A percentile compares a stretch with the other conserved stretches of the same genome.
phyloP scores from a whole-genome alignment of 1,139 yeast genomes.

The Nakaseomyces kungkrabaensis region DNA sequence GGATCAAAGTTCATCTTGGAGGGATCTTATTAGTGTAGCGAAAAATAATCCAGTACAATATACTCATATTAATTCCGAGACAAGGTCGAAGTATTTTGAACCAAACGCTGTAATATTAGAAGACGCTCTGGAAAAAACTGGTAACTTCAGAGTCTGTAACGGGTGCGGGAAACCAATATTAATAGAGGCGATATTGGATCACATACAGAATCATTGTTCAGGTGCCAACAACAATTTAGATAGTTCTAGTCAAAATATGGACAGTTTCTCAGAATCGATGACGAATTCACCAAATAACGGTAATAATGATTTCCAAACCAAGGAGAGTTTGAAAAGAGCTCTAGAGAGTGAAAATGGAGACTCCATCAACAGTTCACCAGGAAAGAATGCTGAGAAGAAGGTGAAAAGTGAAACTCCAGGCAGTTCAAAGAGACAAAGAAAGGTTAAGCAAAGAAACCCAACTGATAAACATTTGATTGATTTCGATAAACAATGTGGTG shows the following conservation, averaged over 20 bases:
- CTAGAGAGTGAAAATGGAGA: conserved; percentile 2
- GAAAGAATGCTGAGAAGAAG: conserved; percentile 12
- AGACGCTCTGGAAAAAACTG: conserved; percentile 36
- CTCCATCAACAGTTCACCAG: conserved; percentile 8
- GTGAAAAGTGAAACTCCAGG: conserved; percentile 8
- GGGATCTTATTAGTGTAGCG: conserved; percentile 15
- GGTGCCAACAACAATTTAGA: conserved; percentile 26
- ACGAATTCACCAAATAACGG: conserved; percentile 1
- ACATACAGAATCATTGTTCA: conserved; percentile 32
- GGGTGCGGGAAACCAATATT: conserved; percentile 53
- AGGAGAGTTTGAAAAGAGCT: conserved; percentile 1
- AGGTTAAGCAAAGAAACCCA: conserved; percentile 39
- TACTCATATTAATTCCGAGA: conserved; percentile 11
- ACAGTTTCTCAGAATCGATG: neutral
- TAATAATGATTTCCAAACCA: conserved; percentile 3
- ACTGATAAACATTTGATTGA: conserved; percentile 79
- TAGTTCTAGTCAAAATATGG: conserved; percentile 4
- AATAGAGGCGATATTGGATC: conserved; percentile 28
- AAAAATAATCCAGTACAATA: conserved; percentile 14
- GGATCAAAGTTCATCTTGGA: conserved; percentile 16
- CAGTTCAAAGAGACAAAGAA: conserved; percentile 33
- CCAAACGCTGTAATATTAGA: conserved; percentile 24
- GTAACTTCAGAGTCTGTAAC: conserved; percentile 55
- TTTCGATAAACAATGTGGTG: conserved; percentile 95
- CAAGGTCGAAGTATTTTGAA: conserved; percentile 16